phyloP scores from a whole-genome alignment of 331 rosid genomes.

The Pyrus hybrid region DNA sequence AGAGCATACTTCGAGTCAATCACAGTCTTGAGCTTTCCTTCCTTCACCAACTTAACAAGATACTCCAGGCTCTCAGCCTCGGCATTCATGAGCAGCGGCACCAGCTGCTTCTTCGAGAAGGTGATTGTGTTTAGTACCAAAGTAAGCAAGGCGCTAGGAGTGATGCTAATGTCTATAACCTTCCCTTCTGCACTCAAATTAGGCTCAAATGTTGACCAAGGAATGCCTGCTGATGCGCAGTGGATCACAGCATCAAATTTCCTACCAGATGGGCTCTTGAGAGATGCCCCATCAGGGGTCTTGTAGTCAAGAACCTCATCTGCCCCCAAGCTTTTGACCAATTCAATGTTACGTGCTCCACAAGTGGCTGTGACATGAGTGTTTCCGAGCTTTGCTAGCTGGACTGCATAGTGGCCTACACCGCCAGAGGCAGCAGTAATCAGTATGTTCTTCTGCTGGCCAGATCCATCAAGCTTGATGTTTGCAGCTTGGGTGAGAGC shows the following conservation, averaged over 20 bases:
- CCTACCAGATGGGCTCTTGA: too few relatives aligned
- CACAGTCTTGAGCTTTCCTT: slow-evolving; percentile 56
- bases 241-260: slow-evolving; percentile 9
- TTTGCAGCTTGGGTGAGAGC: slow-evolving; percentile 28
- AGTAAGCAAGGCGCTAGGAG: background rate
- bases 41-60: slow-evolving; percentile 45
- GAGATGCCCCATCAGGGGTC: too few relatives aligned
- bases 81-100: too few relatives aligned
- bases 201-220: slow-evolving; percentile 64
- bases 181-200: slow-evolving; percentile 49
- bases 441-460: slow-evolving; percentile 26
- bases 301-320: too few relatives aligned
- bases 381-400: too few relatives aligned
- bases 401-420: too few relatives aligned
- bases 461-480: slow-evolving; percentile 27
- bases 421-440: background rate
- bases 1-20: slow-evolving; percentile 60
- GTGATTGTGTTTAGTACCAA: slow-evolving; percentile 17
- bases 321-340: too few relatives aligned
- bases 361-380: too few relatives aligned
- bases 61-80: background rate
- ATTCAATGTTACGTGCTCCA: too few relatives aligned
- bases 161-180: slow-evolving; percentile 33
- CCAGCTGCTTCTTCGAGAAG: slow-evolving; percentile 12
- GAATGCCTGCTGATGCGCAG: slow-evolving; percentile 39